phyloP scores from a whole-genome alignment of 371 early-diverging fungal genomes.

The Blyttiomyces sp. region DNA sequence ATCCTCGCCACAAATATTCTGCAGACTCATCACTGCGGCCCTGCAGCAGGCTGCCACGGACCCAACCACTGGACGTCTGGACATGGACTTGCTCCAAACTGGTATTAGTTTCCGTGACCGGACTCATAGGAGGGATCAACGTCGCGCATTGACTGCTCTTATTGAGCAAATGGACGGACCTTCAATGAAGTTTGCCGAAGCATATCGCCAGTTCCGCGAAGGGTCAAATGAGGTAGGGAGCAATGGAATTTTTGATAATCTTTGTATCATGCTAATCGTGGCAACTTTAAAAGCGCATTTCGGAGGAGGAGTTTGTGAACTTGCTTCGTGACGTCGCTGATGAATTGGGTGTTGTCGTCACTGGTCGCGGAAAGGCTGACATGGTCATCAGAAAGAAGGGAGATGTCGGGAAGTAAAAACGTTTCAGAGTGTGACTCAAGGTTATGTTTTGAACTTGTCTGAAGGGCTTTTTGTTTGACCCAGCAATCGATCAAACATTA shows the following conservation, averaged over 20 bases:
- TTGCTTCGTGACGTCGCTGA: constrained; percentile 31
- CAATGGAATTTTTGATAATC: neutral
- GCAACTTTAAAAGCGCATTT: constrained; percentile 16
- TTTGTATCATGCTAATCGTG: too few relatives aligned
- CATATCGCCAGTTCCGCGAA: constrained; percentile 23
- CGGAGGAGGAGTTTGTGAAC: constrained; percentile 32
- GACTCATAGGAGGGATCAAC: constrained; percentile 14
- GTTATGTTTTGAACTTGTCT: too few relatives aligned
- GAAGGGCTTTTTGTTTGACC: too few relatives aligned
- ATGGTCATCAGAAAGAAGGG: constrained; percentile 20
- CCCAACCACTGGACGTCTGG: constrained; percentile 96
- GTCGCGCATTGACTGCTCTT: constrained; percentile 17
- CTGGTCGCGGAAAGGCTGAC: constrained; percentile 28
- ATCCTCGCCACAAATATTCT: too few relatives aligned
- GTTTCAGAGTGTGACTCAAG: too few relatives aligned
- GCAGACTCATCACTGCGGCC: constrained; percentile 81
- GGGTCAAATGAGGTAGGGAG: neutral
- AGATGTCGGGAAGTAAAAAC: too few relatives aligned
- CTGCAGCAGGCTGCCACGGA: constrained; percentile 96
- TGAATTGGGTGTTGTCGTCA: constrained; percentile 15
- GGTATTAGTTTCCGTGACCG: constrained; percentile 59
- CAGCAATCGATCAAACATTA: too few relatives aligned
- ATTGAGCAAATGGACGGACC: constrained; percentile 12
- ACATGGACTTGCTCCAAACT: constrained; percentile 94
- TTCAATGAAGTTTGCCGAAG: constrained; percentile 16